Percentiles rank a stretch among this genome's conserved stretches.
Conservation (phyloP, 176 grass and related monocot genomes). For the Sorghum bicolor region DNA sequence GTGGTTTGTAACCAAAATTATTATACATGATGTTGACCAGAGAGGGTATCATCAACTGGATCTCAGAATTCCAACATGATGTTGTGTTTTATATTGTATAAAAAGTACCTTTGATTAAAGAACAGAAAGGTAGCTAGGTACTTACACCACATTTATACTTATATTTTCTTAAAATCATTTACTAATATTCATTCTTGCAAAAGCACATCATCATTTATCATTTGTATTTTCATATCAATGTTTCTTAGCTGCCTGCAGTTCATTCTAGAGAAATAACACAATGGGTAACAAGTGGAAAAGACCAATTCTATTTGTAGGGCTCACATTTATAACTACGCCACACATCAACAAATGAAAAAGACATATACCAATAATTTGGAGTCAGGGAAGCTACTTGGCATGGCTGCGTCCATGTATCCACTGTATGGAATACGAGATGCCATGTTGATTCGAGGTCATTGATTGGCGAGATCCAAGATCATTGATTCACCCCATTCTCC, state of each 20-base stretch:
- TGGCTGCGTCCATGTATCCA: not conserved
- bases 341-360: slow-evolving; percentile 12
- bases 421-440: slow-evolving; percentile 7
- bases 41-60: not conserved
- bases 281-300: not conserved
- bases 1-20: slow-evolving; percentile 4
- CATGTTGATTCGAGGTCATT: too few relatives aligned
- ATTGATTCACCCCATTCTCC: too few relatives aligned
- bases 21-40: not conserved
- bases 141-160: too few relatives aligned
- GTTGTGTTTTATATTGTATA: not conserved
- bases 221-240: not conserved
- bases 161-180: too few relatives aligned
- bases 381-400: slow-evolving; percentile 16
- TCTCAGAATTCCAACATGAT: not conserved
- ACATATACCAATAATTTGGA: slow-evolving; percentile 24
- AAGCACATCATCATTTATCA: not conserved
- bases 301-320: not conserved
- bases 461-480: too few relatives aligned
- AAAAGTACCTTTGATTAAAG: not conserved
- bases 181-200: not conserved
- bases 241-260: not conserved
- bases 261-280: not conserved
- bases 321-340: too few relatives aligned
- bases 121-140: not conserved